Evolutionary conservation across 78 protist genomes (phyloP).

Genomic region (Ministeria vibrans): DNA sequence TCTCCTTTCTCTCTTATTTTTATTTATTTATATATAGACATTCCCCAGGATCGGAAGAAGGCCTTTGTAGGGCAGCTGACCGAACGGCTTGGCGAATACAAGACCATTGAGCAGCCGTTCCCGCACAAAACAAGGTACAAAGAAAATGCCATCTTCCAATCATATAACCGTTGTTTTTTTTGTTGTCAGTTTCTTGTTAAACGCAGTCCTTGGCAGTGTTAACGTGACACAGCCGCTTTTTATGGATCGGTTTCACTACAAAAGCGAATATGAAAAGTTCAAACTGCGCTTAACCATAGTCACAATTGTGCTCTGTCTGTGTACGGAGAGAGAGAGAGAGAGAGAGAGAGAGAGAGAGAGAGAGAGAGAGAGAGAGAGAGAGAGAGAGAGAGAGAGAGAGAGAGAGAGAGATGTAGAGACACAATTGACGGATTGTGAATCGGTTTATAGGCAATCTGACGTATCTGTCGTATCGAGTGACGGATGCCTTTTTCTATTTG

Average conservation of each 20-base stretch:
- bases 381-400: conserved; percentile 13
- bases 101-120: too few relatives aligned
- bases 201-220: too few relatives aligned
- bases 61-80: too few relatives aligned
- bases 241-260: neutral
- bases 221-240: too few relatives aligned
- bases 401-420: neutral
- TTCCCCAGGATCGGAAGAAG: too few relatives aligned
- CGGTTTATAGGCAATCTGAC: neutral
- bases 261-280: neutral
- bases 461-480: neutral
- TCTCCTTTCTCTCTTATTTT: too few relatives aligned
- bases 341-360: conserved; percentile 28
- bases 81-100: too few relatives aligned
- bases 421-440: neutral
- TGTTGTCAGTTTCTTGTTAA: too few relatives aligned
- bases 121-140: too few relatives aligned
- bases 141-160: too few relatives aligned
- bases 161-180: too few relatives aligned
- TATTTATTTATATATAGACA: too few relatives aligned
- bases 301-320: neutral
- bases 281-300: neutral
- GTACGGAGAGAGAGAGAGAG: conserved; percentile 6
- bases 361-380: conserved; percentile 15
- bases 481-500: neutral